These are phyloP conservation scores for Colletotrichum cordylinicola DNA, from an alignment of 2,329 filamentous ascomycete species.

Conservation along the genomic window DNA sequence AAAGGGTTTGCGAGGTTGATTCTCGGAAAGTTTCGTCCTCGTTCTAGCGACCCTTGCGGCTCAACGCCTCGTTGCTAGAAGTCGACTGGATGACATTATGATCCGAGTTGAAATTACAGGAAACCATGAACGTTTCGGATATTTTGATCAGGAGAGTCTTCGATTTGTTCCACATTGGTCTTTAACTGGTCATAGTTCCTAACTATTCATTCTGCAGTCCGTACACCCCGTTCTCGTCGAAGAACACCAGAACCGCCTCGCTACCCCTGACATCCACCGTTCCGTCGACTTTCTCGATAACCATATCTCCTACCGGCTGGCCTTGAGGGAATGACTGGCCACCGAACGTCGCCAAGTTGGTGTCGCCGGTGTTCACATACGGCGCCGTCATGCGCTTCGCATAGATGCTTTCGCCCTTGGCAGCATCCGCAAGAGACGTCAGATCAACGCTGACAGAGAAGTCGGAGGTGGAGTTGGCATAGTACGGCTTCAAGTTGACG, in stretches of 20 bases:
- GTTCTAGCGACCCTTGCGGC: too few species aligned
- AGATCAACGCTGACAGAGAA: background rate
- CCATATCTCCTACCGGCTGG: background rate
- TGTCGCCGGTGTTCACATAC: background rate
- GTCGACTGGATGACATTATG: too few species aligned
- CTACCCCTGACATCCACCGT: background rate
- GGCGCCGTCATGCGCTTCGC: constrained; percentile 13
- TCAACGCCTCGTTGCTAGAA: too few species aligned
- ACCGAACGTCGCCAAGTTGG: background rate
- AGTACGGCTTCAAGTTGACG: constrained; percentile 7
- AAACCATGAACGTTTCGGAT: too few species aligned
- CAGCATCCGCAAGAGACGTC: background rate
- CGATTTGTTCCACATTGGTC: too few species aligned
- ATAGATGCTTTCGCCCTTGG: fast-evolving
- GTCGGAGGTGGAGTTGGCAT: constrained; percentile 2
- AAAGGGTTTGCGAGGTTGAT: too few species aligned
- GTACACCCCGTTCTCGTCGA: background rate
- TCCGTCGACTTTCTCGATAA: background rate
- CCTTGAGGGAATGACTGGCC: constrained; percentile 3
- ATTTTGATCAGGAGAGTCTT: too few species aligned
- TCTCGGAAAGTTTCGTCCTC: too few species aligned
- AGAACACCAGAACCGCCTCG: background rate
- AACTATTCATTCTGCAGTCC: background rate
- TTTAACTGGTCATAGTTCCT: too few species aligned
- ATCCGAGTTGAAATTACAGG: too few species aligned